Evolutionary conservation across 805 yeast genomes (phyloP), one percentile per base, ranked within the genome.

Genomic region (Zygotorulaspora chibaensis): DNA sequence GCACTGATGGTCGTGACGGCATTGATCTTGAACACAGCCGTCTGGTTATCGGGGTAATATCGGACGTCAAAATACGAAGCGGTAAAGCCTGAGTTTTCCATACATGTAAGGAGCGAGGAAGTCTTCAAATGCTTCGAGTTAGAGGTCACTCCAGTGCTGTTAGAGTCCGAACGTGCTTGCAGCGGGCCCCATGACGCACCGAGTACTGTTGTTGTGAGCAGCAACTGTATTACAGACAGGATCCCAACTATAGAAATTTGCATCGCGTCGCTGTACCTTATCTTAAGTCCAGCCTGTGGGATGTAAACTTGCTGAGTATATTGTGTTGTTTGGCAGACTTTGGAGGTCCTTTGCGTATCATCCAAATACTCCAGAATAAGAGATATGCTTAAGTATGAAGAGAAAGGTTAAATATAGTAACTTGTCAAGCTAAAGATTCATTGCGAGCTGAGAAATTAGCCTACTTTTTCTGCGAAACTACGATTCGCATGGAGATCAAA

Each of bases 81-180:
- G 2, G 96, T 81, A 57, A 93, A 81, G 62, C 81, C 84, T 7
- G 99, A 90, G 64, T 85, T 72, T 35, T 81, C 83, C 96, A 89
- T 90, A 71, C 99, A 93, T 33, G 98, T 87, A 56, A 91, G 71
- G 54, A 93, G 72, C 8, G 97, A 87, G 15, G 79, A 65, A 0
- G 93, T 77, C 51, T 66, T 70, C 46, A 81, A 36, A 40, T 55
- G 55, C 40, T 53, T 57, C 3, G 58, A 48, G 35, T 27, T 47
- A 2, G 55, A 51, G 25, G 43, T 45, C 8, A 45, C 30, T 17
- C 46, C 45, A 11, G 42, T 30, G 11, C 46, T 30, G 31, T 20
- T 42, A 11, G 50, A 45, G 15, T 11, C 28, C 36, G 36, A n/a
- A 20, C 25, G 25, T 20, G 25, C 25, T 20, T 20, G 25, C 18